Percentiles rank a stretch among this genome's conserved stretches.
Conservation (phyloP, 257 asterid species). For the Forsythia viridissima region DNA sequence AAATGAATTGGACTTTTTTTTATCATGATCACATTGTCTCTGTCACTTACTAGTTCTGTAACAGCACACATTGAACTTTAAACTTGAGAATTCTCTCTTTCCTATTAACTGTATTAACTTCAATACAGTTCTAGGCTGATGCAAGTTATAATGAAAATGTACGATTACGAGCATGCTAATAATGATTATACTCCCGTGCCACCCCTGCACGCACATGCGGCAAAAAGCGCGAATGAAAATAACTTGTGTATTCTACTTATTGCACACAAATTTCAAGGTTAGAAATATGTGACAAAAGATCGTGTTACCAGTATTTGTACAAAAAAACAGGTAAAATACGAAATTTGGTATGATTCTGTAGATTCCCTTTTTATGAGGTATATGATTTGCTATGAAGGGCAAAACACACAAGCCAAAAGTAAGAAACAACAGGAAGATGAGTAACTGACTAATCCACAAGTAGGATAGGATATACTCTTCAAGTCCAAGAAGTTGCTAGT, state of each 20-base stretch:
- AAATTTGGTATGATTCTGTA: not conserved
- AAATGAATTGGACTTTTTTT: constrained; percentile 15
- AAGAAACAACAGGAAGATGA: not conserved
- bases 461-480: not conserved
- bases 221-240: not conserved
- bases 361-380: not conserved
- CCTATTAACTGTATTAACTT: constrained; percentile 10
- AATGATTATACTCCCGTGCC: not conserved
- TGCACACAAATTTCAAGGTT: not conserved
- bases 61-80: not conserved
- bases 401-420: not conserved
- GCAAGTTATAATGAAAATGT: not conserved
- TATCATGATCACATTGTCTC: not conserved
- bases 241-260: not conserved
- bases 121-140: constrained; percentile 11
- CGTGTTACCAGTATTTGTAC: not conserved
- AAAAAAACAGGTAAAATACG: not conserved
- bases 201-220: not conserved
- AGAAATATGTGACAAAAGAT: too few species aligned
- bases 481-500: not conserved
- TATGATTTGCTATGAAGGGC: not conserved
- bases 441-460: not conserved
- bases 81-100: not conserved
- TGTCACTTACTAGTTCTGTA: not conserved
- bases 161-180: not conserved